Evolutionary conservation across 148 eudicot genomes (phyloP).

Genomic region (Cornus suecica): DNA sequence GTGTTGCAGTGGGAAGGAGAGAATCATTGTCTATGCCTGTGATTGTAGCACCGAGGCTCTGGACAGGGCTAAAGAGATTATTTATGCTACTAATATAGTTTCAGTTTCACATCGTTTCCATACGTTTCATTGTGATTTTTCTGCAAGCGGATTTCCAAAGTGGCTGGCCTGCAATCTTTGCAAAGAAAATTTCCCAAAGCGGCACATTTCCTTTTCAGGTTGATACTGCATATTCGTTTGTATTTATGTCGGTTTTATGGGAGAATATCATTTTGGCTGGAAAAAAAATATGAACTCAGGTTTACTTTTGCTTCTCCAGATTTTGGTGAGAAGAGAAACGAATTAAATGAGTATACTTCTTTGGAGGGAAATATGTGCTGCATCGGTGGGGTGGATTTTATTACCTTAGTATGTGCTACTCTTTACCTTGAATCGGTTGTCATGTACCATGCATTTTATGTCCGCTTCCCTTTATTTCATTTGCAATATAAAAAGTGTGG

Average conservation of each 20-base stretch:
- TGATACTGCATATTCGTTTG: neutral
- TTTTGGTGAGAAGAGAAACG: slow-evolving; percentile 13
- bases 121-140: slow-evolving; percentile 76
- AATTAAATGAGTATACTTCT: slow-evolving; percentile 12
- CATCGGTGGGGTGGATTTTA: slow-evolving; percentile 79
- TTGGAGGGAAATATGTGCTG: slow-evolving; percentile 45
- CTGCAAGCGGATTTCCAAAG: slow-evolving; percentile 54
- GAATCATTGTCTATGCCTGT: slow-evolving; percentile 64
- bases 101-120: slow-evolving; percentile 47
- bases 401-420: slow-evolving; percentile 68
- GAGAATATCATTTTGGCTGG: neutral
- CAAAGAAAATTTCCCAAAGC: slow-evolving; percentile 25
- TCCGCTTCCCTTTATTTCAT: no score
- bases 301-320: slow-evolving; percentile 29
- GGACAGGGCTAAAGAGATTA: slow-evolving; percentile 62
- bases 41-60: slow-evolving; percentile 95
- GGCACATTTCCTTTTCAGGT: slow-evolving; percentile 41
- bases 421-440: neutral
- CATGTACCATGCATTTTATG: neutral
- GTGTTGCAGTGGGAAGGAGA: slow-evolving; percentile 48
- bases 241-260: slow-evolving; percentile 1
- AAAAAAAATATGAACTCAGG: neutral
- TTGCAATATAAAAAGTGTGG: no score
- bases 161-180: slow-evolving; percentile 76
- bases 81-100: slow-evolving; percentile 36